Evolutionary conservation across 495 filamentous ascomycete species (phyloP).

Genomic region (Aspergillus conjunctus): DNA sequence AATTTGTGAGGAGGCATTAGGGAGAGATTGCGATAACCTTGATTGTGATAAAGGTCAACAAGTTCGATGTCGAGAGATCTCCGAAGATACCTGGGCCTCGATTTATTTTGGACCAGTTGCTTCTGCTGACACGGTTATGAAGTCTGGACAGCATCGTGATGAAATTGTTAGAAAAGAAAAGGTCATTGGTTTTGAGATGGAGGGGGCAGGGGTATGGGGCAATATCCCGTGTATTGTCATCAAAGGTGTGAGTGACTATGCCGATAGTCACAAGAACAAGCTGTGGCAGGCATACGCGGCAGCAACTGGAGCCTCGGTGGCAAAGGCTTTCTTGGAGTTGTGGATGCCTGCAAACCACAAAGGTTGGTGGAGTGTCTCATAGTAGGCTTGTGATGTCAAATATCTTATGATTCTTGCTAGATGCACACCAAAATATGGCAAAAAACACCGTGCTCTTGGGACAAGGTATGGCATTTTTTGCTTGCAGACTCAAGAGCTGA

Average conservation of each 20-base stretch:
- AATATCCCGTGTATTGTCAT: constrained; percentile 41
- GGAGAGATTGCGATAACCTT: background rate
- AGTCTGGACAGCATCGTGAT: constrained; percentile 22
- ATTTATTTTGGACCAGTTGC: constrained; percentile 33
- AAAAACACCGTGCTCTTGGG: no score
- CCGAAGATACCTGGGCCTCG: constrained; percentile 19
- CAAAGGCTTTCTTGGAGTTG: constrained; percentile 24
- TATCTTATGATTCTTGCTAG: background rate
- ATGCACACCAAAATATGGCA: no score
- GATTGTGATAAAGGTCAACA: background rate
- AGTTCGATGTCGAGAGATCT: background rate
- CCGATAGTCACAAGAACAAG: constrained; percentile 45
- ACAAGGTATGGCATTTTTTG: no score
- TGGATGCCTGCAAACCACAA: constrained; percentile 16
- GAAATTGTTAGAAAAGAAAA: constrained; percentile 17
- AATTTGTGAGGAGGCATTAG: background rate
- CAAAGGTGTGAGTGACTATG: constrained; percentile 45
- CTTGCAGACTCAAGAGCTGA: no score
- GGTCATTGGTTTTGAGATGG: constrained; percentile 43
- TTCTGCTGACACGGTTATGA: constrained; percentile 31
- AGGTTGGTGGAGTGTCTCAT: constrained; percentile 4
- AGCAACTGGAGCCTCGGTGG: constrained; percentile 37
- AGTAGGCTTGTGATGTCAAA: constrained; percentile 3
- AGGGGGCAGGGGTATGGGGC: constrained; percentile 48
- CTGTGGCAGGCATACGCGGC: constrained; percentile 44